Base-by-base conservation (phyloP, 1,284 basidiomycete species). In the Pisolithus thermaeus region DNA sequence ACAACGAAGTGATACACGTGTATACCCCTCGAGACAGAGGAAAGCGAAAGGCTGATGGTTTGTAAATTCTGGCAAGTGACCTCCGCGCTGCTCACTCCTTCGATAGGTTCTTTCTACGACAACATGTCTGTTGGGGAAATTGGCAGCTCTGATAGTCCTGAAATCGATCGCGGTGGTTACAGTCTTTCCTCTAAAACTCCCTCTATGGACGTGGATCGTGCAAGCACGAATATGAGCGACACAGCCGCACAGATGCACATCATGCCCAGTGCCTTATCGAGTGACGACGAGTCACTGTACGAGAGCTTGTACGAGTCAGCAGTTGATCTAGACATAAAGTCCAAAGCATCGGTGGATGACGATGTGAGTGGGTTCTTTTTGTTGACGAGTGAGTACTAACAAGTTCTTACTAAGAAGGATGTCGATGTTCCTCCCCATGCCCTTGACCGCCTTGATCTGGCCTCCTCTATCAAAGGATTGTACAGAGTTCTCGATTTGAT, bases 401-500 rank as follows among this genome's bases (percentile, higher is more conserved):
- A 16, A 22, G 18, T 18, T 35, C 8, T 22, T 18, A 35, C 12
- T 1, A 14, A 46, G 44, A 35, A 27, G 23, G 37, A 32, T 14
- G 46, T 20, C 23, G 37, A 11, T 14, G 27, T 25, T 16, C 22
- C 46, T 38, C 16, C 7, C 22, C 14, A 38, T 38, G 8, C 35
- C 22, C 20, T 23, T 20, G 35, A 38, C 23, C 42, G 47, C 32
- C 43, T 55, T 23, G 64, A 72, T 56, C 47, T 72, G 12, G 63
- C 65, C 43, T 49, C 54, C 20, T 58, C 60, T 7, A 63, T 78
- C 51, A 59, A 62, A 1, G 74, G 73, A 12, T 66, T 80, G 66
- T 79, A 77, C 61, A 71, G 79, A 5, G 73, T 83, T 30, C 65
- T 83, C 16, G 77, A 83, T 56, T 61, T 82, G 23, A 74, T 81